phyloP scores from a whole-genome alignment of 2,329 filamentous ascomycete species.

The Didymellaceae sp. region DNA sequence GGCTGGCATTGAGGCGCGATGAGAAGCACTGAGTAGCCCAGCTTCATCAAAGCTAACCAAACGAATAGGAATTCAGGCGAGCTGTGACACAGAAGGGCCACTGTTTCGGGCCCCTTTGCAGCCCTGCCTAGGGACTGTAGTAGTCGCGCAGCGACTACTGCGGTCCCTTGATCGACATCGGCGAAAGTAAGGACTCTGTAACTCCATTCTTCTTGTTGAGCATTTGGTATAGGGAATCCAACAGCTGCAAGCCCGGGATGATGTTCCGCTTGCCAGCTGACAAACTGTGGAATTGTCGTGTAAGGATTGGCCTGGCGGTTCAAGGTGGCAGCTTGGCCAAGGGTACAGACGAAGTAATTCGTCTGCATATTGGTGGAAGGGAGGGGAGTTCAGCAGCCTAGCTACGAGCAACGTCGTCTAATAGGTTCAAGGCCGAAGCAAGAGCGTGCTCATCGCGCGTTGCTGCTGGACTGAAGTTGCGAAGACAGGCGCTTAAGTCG shows the following conservation, averaged over 20 bases:
- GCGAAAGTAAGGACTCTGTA: constrained; percentile 46
- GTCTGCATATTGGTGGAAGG: constrained; percentile 27
- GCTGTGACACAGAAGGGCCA: constrained; percentile 64
- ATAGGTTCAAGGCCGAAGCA: neutral
- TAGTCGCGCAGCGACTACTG: constrained; percentile 45
- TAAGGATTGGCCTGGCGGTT: constrained; percentile 48
- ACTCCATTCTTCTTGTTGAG: constrained; percentile 29
- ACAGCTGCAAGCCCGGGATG: constrained; percentile 55
- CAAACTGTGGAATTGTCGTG: constrained; percentile 57
- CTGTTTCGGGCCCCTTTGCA: constrained; percentile 36
- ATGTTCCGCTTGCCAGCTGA: constrained; percentile 55
- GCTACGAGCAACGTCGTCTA: neutral
- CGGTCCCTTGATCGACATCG: constrained; percentile 45
- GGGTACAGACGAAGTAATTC: constrained; percentile 68
- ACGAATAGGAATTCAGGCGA: constrained; percentile 64
- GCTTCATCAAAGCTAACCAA: constrained; percentile 65
- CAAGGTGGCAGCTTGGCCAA: constrained; percentile 60
- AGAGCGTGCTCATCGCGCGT: constrained; percentile 1
- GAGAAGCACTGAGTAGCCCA: constrained; percentile 63
- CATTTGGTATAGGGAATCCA: constrained; percentile 54
- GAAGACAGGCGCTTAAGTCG: constrained; percentile 26
- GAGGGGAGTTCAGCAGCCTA: neutral
- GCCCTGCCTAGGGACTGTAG: constrained; percentile 19
- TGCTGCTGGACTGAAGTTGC: constrained; percentile 4
- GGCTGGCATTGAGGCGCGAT: constrained; percentile 60